Base-by-base conservation (phyloP, 192 early-diverging fungal species). In the Coemansia sp. region DNA sequence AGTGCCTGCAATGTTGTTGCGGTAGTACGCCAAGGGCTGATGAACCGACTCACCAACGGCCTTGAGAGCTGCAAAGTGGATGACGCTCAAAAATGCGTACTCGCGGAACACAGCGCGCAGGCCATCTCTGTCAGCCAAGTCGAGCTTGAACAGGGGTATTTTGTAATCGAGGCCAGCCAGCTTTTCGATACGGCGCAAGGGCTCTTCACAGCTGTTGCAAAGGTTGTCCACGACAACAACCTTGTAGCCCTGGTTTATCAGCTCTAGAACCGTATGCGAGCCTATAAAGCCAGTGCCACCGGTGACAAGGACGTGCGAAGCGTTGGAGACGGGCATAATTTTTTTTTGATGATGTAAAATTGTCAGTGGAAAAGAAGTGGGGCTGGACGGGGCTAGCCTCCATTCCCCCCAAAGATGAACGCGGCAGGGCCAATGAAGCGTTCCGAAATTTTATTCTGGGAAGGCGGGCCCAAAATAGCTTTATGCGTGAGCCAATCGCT, bases 141-240 rank as follows among this genome's bases (percentile, higher is more conserved):
- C 94, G 36, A 88, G 88, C 21, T 89, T 65, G 67, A 94, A 85
- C 69, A 95, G 88, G 9, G 87, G 74, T 26, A 94, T 78, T 11
- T 21, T 56, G 28, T 67, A 60, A 28, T 75, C 71, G 28, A 67
- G 71, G 11, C 81, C 79, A 3, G 89, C 70, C n/a, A 94, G 86
- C 48, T 83, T 79, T 48, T 86, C 76, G 60, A 92, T 79, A 58
- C 88, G 79, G 58, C 78, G 84, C 38, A 94, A 73, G 36, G 92
- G 85, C 75, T 93, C 92, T 48, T 84, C 83, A 64, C 86, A 86
- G 55, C 88, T 87, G 76, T 93, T 97, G 65, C 87, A 88, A 62
- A 98, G 83, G 74, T 96, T 97, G 84, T 98, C 96, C 26, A 96
- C 78, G 7, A 96, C 91, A 13, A 98, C 88, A 35, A 98, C 88